Evolutionary conservation across 176 grass and related monocot species (phyloP).

Genomic region (Triticum aestivum): IWGSC_CS_RefSeq_v2.1 NC_057795.1:422763165-422763664

Average conservation of each 20-base stretch:
- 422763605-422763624: too few relatives aligned
- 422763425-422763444: neutral
- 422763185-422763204: neutral
- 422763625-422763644: too few relatives aligned
- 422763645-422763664: too few relatives aligned
- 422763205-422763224: neutral
- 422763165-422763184: neutral
- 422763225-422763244: neutral
- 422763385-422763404: neutral
- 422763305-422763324: conserved; percentile 37
- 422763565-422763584: too few relatives aligned
- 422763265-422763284: neutral
- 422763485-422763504: conserved; percentile 48
- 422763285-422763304: neutral
- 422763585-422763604: too few relatives aligned
- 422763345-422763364: conserved; percentile 8
- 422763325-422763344: conserved; percentile 41
- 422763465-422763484: conserved; percentile 46
- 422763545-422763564: conserved; percentile 19
- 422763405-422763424: neutral
- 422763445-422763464: conserved; percentile 21
- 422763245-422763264: neutral
- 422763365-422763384: neutral
- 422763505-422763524: conserved; percentile 33
- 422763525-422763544: neutral